These are phyloP conservation scores for Circinella umbellata DNA, from an alignment of 371 early-diverging fungal genomes.

Conservation along the genomic window DNA sequence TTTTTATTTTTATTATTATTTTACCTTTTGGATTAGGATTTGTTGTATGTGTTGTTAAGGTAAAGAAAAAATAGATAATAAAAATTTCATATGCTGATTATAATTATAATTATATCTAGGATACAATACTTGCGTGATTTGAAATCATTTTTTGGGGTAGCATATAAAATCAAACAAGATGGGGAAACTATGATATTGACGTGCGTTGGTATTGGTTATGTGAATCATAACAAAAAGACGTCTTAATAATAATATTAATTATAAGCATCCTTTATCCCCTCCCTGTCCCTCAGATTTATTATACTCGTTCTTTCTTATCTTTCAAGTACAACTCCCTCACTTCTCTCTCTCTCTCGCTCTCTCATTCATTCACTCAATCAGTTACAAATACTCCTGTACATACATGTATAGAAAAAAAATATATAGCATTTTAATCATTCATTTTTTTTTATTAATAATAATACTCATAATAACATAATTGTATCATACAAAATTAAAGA, in stretches of 20 bases:
- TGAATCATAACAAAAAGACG: slow-evolving; percentile 86
- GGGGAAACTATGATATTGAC: slow-evolving; percentile 78
- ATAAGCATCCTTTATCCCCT: no score
- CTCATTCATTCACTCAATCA: no score
- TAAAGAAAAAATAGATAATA: background rate
- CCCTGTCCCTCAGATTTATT: no score
- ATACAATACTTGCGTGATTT: slow-evolving; percentile 93
- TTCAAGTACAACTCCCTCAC: no score
- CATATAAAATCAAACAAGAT: slow-evolving; percentile 90
- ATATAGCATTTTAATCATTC: background rate
- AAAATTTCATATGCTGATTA: background rate
- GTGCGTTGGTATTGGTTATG: slow-evolving; percentile 90
- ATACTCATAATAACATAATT: no score
- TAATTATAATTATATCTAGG: slow-evolving; percentile 30
- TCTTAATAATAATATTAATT: slow-evolving; percentile 51
- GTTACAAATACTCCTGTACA: no score
- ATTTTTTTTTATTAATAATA: background rate
- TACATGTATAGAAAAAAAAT: background rate
- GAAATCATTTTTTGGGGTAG: slow-evolving; percentile 84
- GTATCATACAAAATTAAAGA: no score
- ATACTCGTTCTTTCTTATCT: no score
- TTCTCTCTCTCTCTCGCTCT: no score
- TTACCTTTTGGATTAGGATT: no score
- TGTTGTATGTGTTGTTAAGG: no score
- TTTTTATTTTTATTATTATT: background rate